Percentiles rank a stretch among this genome's conserved stretches.
Conservation (phyloP, 116 monocot genomes). For the Phalaenopsis hybrid region DNA sequence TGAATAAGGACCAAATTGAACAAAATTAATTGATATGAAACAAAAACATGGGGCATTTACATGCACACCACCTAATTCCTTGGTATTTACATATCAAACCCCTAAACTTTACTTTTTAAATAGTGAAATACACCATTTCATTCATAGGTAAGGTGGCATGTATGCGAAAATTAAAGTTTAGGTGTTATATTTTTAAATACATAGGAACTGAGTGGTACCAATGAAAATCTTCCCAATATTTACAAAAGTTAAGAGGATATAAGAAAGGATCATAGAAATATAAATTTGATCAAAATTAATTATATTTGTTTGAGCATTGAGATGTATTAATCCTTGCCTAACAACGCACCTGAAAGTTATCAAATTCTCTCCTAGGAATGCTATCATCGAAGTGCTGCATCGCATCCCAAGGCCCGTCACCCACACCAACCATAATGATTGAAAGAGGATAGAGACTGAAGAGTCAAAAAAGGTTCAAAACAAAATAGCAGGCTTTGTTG, state of each 20-base stretch:
- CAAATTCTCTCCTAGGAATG: constrained; percentile 80
- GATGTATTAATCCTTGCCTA: not conserved
- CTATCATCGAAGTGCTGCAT: constrained; percentile 92
- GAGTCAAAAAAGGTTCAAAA: constrained; percentile 19
- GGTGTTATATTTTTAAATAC: too few relatives aligned
- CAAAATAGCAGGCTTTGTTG: too few relatives aligned
- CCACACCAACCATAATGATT: constrained; percentile 97
- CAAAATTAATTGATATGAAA: not conserved
- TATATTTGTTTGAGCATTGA: not conserved
- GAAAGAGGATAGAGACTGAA: constrained; percentile 90
- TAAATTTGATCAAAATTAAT: not conserved
- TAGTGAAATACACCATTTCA: too few relatives aligned
- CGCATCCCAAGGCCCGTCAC: constrained; percentile 95
- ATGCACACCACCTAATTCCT: too few relatives aligned
- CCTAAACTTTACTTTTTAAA: too few relatives aligned
- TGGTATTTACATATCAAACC: too few relatives aligned
- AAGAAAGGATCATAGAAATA: not conserved
- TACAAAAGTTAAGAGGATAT: too few relatives aligned
- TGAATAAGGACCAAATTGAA: not conserved
- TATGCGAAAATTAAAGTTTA: too few relatives aligned
- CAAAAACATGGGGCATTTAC: not conserved
- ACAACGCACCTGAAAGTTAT: constrained; percentile 83
- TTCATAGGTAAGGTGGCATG: too few relatives aligned
- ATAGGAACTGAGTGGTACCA: too few relatives aligned
- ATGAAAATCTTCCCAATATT: too few relatives aligned